Evolutionary conservation across 2,329 filamentous ascomycete species (phyloP).

Genomic region (Orbilia oligospora): DNA sequence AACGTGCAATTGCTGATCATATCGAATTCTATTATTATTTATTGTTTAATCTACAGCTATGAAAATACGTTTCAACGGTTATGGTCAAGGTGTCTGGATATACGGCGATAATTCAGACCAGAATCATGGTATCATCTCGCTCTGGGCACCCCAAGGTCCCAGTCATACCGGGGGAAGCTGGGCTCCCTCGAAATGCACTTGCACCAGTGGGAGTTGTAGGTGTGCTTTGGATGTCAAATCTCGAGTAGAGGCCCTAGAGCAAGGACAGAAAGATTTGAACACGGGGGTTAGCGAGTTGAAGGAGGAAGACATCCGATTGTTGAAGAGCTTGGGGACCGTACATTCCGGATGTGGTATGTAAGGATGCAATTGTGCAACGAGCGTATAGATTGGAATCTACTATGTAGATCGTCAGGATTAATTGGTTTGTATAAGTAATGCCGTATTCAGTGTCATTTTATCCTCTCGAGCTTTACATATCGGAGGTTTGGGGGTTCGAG

Average conservation of each 20-base stretch:
- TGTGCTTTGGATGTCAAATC: conserved; percentile 38
- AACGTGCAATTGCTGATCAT: conserved; percentile 6
- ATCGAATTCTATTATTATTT: neutral
- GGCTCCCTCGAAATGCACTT: conserved; percentile 44
- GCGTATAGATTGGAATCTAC: neutral
- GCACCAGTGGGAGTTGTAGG: conserved; percentile 29
- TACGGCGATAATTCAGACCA: conserved; percentile 58
- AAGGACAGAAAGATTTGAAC: conserved; percentile 12
- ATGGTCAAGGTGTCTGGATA: conserved; percentile 55
- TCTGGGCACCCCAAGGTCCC: conserved; percentile 46
- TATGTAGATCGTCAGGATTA: neutral
- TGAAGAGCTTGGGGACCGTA: conserved; percentile 35
- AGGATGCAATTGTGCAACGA: neutral
- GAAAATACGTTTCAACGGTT: conserved; percentile 58
- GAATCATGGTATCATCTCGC: conserved; percentile 49
- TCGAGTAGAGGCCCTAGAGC: conserved; percentile 31
- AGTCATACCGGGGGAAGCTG: conserved; percentile 45
- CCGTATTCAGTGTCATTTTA: neutral
- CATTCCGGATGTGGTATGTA: conserved; percentile 54
- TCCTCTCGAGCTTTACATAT: neutral
- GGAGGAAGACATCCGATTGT: conserved; percentile 1
- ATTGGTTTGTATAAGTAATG: neutral
- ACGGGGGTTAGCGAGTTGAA: conserved; percentile 14
- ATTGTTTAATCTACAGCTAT: conserved; percentile 39
- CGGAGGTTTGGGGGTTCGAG: too few species aligned